Percentiles rank a stretch among this genome's conserved stretches.
Evolutionary conservation across 768 basidiomycete species (phyloP).

Genomic region (Lactifluus subvellereus): DNA sequence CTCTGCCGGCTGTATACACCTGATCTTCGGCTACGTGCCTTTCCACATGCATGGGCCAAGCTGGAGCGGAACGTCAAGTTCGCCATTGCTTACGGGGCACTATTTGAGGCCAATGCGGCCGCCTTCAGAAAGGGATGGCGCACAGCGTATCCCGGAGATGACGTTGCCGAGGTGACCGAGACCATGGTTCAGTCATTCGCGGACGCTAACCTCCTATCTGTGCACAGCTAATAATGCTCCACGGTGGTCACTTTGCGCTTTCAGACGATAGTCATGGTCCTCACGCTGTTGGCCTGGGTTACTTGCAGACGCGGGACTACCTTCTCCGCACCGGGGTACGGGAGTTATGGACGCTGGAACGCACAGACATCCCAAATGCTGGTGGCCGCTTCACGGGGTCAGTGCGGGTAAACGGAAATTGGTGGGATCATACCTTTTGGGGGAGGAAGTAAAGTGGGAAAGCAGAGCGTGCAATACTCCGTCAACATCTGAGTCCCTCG

Average conservation of each 20-base stretch:
- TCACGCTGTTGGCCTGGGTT: constrained; percentile 83
- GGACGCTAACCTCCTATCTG: not conserved
- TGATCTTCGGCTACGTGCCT: constrained; percentile 46
- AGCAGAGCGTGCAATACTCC: not conserved
- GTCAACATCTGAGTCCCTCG: not conserved
- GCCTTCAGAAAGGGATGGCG: constrained; percentile 90
- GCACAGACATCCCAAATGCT: constrained; percentile 36
- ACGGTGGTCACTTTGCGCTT: constrained; percentile 70
- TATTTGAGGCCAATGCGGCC: constrained; percentile 92
- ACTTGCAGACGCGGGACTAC: constrained; percentile 59
- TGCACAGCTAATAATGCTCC: constrained; percentile 58
- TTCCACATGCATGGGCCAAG: constrained; percentile 54
- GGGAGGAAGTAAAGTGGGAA: not conserved
- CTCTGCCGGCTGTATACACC: constrained; percentile 85
- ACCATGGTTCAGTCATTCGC: constrained; percentile 20
- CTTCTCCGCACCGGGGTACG: constrained; percentile 51
- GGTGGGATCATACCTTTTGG: constrained; percentile 64
- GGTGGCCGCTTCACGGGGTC: constrained; percentile 43
- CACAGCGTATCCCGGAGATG: constrained; percentile 74
- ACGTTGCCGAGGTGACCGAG: constrained; percentile 61
- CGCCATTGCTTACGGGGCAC: constrained; percentile 75
- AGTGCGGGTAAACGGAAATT: constrained; percentile 43
- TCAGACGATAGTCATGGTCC: constrained; percentile 98
- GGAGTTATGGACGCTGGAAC: constrained; percentile 60
- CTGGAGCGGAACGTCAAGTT: constrained; percentile 69